Evolutionary conservation across 768 basidiomycete genomes (phyloP), one percentile per base, ranked within the genome.

Genomic region (Pleurotus cornucopiae): DNA sequence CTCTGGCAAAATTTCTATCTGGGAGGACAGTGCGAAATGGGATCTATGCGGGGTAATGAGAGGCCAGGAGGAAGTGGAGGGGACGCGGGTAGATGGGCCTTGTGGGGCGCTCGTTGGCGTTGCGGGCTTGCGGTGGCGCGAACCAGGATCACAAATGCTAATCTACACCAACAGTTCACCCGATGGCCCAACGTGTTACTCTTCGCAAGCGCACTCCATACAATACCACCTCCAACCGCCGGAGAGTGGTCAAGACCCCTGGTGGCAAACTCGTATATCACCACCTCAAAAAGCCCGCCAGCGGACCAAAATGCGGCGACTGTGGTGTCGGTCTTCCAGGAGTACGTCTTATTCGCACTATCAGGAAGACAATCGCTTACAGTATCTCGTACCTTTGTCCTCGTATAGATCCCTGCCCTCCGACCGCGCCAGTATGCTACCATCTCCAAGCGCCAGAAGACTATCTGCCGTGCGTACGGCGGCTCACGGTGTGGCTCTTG

Each of bases 251-350:
- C 59, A 98, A 98, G 83, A 98, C 97, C 38, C 97, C 97, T 54
- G 97, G 96, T 76, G 97, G 97, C 63, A 93, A 90, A 77, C 89
- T 98, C 65, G 93, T 96, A 66, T 95, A 96, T 79, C 95, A 98
- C 79, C 91, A 97, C 74, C 77, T 98, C 76, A 92, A 95, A 85
- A 98, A 99, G 80, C 85, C 85, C 63, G 88, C 86, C 56, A 84
- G 90, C 26, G 77, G 88, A 46, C 96, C 94, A 63, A 97, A 98
- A 76, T 99, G 96, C 75, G 97, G 97, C 82, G 97, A 99, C 79
- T 99, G 97, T 67, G 96, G 95, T 59, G 80, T 85, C 64, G 91
- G 87, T 63, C 86, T 99, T 54, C 86, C 95, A 63, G 97, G 97
- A 71, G 96, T 98, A 78, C 66, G 93, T 80, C 23, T 7, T 5